A percentile compares a stretch with the other conserved stretches of the same genome.
Conservation (phyloP, 768 basidiomycete species). For the Fibroporia radiculosa region DNA sequence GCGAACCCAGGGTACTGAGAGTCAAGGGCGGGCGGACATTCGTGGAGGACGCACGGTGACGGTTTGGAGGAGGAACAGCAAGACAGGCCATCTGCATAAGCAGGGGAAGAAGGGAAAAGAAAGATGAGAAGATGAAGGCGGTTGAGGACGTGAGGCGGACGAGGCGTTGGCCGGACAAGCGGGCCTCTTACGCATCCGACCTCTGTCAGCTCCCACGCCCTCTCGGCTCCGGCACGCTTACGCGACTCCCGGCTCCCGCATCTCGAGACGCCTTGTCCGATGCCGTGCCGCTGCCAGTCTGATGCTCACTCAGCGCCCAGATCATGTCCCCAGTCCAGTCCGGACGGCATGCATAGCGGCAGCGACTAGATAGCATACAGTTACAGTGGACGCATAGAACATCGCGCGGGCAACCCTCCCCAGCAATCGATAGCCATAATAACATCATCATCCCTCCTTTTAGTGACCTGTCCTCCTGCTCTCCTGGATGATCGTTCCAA, state of each 20-base stretch:
- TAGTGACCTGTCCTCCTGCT: conserved; percentile 67
- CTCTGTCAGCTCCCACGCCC: neutral
- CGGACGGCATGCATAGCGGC: conserved; percentile 2
- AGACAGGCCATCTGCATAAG: conserved; percentile 21
- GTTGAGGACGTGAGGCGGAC: neutral
- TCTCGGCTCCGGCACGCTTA: conserved; percentile 2
- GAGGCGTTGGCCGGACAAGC: neutral
- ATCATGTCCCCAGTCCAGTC: neutral
- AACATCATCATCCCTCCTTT: conserved; percentile 8
- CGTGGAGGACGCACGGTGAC: conserved; percentile 53
- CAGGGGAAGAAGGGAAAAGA: conserved; percentile 1
- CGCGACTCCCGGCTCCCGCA: neutral
- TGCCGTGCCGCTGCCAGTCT: neutral
- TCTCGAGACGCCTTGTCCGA: neutral
- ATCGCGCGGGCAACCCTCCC: conserved; percentile 9
- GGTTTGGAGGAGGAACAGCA: conserved; percentile 34
- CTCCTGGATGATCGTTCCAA: conserved; percentile 86
- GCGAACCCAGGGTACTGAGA: conserved; percentile 43
- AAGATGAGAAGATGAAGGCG: conserved; percentile 3
- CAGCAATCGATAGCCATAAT: neutral
- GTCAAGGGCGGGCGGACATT: conserved; percentile 47
- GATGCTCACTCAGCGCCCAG: neutral
- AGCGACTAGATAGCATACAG: conserved; percentile 12
- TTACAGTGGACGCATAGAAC: conserved; percentile 18
- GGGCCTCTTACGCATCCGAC: neutral